phyloP scores from a whole-genome alignment of 2,329 filamentous ascomycete species.

The Lojkania enalia region DNA sequence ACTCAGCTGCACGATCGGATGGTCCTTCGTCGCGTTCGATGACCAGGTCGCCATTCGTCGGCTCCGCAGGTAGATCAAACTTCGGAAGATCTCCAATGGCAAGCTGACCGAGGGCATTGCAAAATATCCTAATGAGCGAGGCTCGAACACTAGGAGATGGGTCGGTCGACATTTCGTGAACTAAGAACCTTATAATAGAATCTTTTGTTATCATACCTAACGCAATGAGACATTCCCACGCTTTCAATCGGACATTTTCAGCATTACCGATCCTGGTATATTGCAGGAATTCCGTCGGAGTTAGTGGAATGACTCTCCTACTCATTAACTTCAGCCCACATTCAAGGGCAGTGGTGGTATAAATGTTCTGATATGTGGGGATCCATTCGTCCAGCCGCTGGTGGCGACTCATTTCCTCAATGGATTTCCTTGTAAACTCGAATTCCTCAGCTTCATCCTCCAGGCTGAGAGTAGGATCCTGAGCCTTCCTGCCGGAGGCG shows the following conservation, averaged over 20 bases:
- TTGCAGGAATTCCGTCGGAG: slow-evolving; percentile 61
- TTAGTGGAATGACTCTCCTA: slow-evolving; percentile 56
- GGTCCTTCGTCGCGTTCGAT: slow-evolving; percentile 58
- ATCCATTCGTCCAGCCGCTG: slow-evolving; percentile 69
- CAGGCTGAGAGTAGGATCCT: slow-evolving; percentile 41
- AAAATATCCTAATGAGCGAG: slow-evolving; percentile 57
- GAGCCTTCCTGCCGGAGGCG: slow-evolving; percentile 27
- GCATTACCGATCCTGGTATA: slow-evolving; percentile 64
- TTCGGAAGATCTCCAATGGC: slow-evolving; percentile 58
- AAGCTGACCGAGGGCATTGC: slow-evolving; percentile 59
- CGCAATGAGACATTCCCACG: slow-evolving; percentile 61
- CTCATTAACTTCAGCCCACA: slow-evolving; percentile 61
- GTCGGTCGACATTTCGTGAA: slow-evolving; percentile 61
- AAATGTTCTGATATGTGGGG: slow-evolving; percentile 66
- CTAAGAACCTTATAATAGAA: slow-evolving; percentile 58
- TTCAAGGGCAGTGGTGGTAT: slow-evolving; percentile 63
- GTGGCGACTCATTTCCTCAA: slow-evolving; percentile 65
- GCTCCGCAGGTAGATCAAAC: slow-evolving; percentile 32
- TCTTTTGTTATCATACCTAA: slow-evolving; percentile 57
- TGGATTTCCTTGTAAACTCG: slow-evolving; percentile 58
- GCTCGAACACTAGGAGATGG: slow-evolving; percentile 61
- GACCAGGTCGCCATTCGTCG: slow-evolving; percentile 51
- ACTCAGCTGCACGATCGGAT: slow-evolving; percentile 52
- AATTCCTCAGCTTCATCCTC: slow-evolving; percentile 57
- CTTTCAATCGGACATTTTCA: slow-evolving; percentile 62